Evolutionary conservation across 495 filamentous ascomycete genomes (phyloP).

Genomic region (Neurospora terricola): DNA sequence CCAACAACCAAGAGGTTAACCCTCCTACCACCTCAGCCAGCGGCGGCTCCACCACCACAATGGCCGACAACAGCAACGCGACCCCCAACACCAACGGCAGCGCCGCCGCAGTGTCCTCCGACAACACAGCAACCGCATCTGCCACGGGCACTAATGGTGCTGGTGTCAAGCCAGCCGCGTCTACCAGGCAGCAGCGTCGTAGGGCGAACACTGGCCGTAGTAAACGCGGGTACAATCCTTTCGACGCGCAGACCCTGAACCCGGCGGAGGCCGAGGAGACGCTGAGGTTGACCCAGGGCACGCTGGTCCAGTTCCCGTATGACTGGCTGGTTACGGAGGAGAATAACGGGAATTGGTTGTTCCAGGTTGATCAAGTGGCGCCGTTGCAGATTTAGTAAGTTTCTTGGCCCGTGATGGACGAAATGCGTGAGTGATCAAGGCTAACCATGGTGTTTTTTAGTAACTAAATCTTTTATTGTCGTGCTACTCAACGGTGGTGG

Average conservation of each 20-base stretch:
- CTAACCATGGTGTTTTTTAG: not conserved
- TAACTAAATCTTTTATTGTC: not conserved
- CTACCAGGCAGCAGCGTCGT: constrained; percentile 41
- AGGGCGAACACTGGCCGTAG: constrained; percentile 69
- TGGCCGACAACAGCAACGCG: not conserved
- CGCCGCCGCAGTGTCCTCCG: not conserved
- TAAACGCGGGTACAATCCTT: constrained; percentile 54
- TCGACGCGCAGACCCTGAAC: constrained; percentile 61
- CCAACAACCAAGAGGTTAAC: constrained; percentile 24
- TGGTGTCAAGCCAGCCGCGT: constrained; percentile 15
- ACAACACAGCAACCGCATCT: not conserved
- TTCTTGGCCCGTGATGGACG: not conserved
- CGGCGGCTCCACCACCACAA: constrained; percentile 7
- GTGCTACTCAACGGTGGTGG: not conserved
- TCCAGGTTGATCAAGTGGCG: constrained; percentile 89
- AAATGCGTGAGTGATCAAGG: not conserved
- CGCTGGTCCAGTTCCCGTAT: constrained; percentile 86
- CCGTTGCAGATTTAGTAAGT: constrained; percentile 97
- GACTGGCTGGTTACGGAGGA: constrained; percentile 91
- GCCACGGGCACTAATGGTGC: not conserved
- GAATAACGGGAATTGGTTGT: constrained; percentile 90
- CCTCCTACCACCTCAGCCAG: constrained; percentile 21
- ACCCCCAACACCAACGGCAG: constrained; percentile 4
- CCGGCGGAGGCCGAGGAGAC: constrained; percentile 68
- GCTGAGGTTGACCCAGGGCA: constrained; percentile 73